Evolutionary conservation across 1,284 basidiomycete genomes (phyloP), one percentile per base, ranked within the genome.

Genomic region (Farysia itapuensis): DNA sequence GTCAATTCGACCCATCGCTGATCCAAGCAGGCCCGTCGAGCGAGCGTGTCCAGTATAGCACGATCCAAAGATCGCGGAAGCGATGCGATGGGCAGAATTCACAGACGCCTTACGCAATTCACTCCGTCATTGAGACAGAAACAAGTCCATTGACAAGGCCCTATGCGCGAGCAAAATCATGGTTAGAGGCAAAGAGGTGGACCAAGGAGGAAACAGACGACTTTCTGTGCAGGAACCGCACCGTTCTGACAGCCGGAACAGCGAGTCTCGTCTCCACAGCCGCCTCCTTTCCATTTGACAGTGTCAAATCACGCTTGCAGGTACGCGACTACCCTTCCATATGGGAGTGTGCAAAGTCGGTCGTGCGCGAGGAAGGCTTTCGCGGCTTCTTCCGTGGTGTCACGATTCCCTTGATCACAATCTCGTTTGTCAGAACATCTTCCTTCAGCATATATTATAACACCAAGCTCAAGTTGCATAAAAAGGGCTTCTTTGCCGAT

Each of bases 391-490:
- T 90, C 78, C 83, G 91, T 45, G 59, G 68, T 37, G 75, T 78
- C 43, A 89, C 89, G 82, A 90, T 97, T 67, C 94, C 94, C 23
- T 83, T 97, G 43, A 84, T 94, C 78, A 96, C 94, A 6, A 97
- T 98, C 69, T 93, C 91, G 5, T 92, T 94, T 73, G 93, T 97
- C 72, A 88, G 93, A n/a, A 79, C 78, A 82, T 86, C 87, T 26
- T 93, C 90, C 36, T 95, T 96, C 78, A 92, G 89, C 13, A 94
- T 96, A 67, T 96, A 95, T 78, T 89, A 86, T 40, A 82, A 85
- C 35, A 92, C 90, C 39, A 95, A 93, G 79, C 85, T 89, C 54
- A 82, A 83, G 61, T 86, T 89, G 66, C 84, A 85, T 29, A 20
- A 28, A 1, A 31, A 36, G 1, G 39, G 46, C 18, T 45, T 59